These are phyloP conservation scores for Fusarium verrucosum DNA, from an alignment of 2,329 filamentous ascomycete species.

Conservation along the genomic window DNA sequence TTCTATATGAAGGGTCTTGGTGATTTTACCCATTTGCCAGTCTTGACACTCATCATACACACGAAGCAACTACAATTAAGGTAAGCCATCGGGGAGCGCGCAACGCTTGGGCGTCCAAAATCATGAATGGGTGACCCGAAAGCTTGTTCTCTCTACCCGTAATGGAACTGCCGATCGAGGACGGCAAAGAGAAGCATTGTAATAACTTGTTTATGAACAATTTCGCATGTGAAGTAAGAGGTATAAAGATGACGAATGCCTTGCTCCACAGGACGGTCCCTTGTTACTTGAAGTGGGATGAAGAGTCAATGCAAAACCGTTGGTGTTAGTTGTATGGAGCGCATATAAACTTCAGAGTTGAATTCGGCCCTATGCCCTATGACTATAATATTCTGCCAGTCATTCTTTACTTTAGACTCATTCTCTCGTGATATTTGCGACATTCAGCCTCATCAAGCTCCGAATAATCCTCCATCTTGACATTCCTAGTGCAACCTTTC, in stretches of 20 bases:
- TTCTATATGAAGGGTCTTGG: background rate
- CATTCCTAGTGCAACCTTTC: too few species aligned
- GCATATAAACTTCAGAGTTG: constrained; percentile 2
- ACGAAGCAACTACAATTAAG: background rate
- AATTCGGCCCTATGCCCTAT: background rate
- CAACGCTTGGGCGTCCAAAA: background rate
- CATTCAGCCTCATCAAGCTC: constrained; percentile 13
- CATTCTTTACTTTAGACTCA: background rate
- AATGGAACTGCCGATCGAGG: too few species aligned
- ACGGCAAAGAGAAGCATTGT: background rate
- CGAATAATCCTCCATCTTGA: constrained; percentile 17
- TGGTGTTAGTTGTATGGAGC: constrained; percentile 28
- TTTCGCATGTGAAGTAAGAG: background rate
- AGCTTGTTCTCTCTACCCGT: background rate
- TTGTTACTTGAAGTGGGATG: background rate
- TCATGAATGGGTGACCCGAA: background rate
- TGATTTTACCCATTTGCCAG: background rate
- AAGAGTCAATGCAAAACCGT: background rate
- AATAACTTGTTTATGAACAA: background rate
- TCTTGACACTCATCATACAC: background rate
- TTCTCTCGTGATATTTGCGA: background rate
- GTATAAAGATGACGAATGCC: background rate
- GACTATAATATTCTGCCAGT: background rate
- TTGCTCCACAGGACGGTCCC: constrained; percentile 1
- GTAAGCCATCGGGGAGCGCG: constrained; percentile 1